Evolutionary conservation across 805 yeast species (phyloP).

Genomic region (Candida sakaeoensis): DNA sequence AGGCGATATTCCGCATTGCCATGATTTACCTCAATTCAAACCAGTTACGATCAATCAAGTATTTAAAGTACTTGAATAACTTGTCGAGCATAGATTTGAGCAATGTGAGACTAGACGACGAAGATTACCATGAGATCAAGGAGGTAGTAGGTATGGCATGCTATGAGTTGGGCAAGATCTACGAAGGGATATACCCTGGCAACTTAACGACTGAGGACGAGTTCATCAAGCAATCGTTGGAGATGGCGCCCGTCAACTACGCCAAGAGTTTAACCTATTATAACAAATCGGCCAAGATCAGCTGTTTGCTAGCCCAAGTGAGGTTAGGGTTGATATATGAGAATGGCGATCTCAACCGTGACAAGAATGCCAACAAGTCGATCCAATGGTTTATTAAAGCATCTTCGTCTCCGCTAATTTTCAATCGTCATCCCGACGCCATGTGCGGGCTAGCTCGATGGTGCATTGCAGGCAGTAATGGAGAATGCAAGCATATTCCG

Average conservation of each 20-base stretch:
- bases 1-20: slow-evolving; percentile 41
- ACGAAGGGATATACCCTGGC: slow-evolving; percentile 45
- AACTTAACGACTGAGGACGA: slow-evolving; percentile 34
- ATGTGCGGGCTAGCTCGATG: slow-evolving; percentile 43
- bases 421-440: slow-evolving; percentile 42
- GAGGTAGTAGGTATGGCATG: slow-evolving; percentile 40
- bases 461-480: slow-evolving; percentile 34
- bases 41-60: slow-evolving; percentile 34
- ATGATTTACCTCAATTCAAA: slow-evolving; percentile 32
- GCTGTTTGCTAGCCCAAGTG: slow-evolving; percentile 38
- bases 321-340: slow-evolving; percentile 41
- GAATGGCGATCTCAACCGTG: slow-evolving; percentile 39
- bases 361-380: slow-evolving; percentile 36
- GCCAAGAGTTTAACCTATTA: slow-evolving; percentile 39
- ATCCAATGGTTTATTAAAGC: slow-evolving; percentile 45
- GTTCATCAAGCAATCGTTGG: slow-evolving; percentile 30
- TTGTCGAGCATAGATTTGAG: slow-evolving; percentile 35
- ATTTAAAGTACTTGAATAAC: slow-evolving; percentile 31
- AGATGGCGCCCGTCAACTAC: slow-evolving; percentile 40
- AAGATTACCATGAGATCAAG: slow-evolving; percentile 36
- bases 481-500: slow-evolving; percentile 34
- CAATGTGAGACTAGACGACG: slow-evolving; percentile 31
- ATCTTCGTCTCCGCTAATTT: slow-evolving; percentile 34
- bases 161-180: slow-evolving; percentile 39
- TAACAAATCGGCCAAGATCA: slow-evolving; percentile 39